Evolutionary conservation across 768 basidiomycete genomes (phyloP).

Genomic region (Cystofilobasidium capitatum): DNA sequence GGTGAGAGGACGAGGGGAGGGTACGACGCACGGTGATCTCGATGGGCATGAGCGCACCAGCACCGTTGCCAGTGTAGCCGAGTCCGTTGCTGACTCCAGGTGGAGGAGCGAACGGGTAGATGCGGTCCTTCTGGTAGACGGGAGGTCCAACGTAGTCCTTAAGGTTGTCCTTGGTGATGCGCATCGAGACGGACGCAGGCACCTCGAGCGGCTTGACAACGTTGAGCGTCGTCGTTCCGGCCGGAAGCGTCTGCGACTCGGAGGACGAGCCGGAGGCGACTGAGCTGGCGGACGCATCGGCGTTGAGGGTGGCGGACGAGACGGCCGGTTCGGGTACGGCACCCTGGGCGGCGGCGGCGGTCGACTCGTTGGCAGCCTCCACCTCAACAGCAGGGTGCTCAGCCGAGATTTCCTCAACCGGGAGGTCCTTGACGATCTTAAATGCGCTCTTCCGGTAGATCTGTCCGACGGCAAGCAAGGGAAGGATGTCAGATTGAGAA

Average conservation of each 20-base stretch:
- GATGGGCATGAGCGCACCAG: conserved; percentile 92
- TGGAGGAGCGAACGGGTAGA: conserved; percentile 72
- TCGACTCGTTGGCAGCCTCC: conserved; percentile 36
- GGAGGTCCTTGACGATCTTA: conserved; percentile 58
- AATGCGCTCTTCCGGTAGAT: conserved; percentile 94
- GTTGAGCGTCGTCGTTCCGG: conserved; percentile 18
- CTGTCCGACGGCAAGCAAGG: conserved; percentile 43
- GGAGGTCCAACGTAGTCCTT: conserved; percentile 90
- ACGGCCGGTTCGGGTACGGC: conserved; percentile 26
- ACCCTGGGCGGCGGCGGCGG: conserved; percentile 34
- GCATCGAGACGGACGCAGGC: conserved; percentile 65
- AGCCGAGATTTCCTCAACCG: conserved; percentile 28
- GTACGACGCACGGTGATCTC: conserved; percentile 69
- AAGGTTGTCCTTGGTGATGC: conserved; percentile 73
- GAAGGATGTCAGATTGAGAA: background rate
- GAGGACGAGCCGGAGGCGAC: conserved; percentile 15
- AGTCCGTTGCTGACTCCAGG: conserved; percentile 90
- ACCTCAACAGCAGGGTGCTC: conserved; percentile 46
- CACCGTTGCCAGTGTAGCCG: conserved; percentile 92
- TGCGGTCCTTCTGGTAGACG: conserved; percentile 77
- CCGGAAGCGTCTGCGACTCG: conserved; percentile 24
- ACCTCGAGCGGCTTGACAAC: conserved; percentile 59
- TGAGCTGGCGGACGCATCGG: background rate
- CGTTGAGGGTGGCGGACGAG: background rate
- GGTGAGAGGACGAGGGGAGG: background rate